phyloP scores from a whole-genome alignment of 2,329 filamentous ascomycete genomes.

The Talaromyces islandicus region DNA sequence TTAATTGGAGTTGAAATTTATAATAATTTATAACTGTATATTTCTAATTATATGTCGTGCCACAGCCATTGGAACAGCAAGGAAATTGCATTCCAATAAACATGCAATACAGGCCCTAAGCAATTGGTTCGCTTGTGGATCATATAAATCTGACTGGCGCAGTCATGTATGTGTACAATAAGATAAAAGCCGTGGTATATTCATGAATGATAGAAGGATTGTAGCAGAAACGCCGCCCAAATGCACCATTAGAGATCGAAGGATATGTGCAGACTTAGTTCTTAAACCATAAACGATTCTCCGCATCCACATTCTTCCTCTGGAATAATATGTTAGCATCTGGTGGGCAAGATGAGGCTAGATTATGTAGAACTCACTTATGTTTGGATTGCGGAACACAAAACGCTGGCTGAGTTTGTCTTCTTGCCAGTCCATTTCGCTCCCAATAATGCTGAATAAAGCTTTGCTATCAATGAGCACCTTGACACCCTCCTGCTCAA shows the following conservation, averaged over 20 bases:
- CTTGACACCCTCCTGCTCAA: slow-evolving; percentile 93
- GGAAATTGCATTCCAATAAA: neutral
- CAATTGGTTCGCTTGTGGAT: neutral
- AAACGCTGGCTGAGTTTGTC: slow-evolving; percentile 90
- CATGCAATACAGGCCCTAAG: neutral
- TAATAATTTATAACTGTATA: neutral
- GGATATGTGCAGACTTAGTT: slow-evolving; percentile 9
- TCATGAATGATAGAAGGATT: neutral
- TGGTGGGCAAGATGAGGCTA: slow-evolving; percentile 16
- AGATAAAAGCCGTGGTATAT: neutral
- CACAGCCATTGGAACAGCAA: neutral
- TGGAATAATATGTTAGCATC: slow-evolving; percentile 36
- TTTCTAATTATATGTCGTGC: neutral
- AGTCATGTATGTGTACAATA: neutral
- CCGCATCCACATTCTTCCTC: slow-evolving; percentile 95
- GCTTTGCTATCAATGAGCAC: slow-evolving; percentile 97
- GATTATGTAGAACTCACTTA: slow-evolving; percentile 64
- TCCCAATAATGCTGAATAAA: slow-evolving; percentile 94
- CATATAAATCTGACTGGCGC: neutral
- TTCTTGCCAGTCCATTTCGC: slow-evolving; percentile 98
- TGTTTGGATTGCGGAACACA: slow-evolving; percentile 94
- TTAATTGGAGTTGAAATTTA: neutral
- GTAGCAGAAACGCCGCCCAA: slow-evolving; percentile 28
- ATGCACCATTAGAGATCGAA: slow-evolving; percentile 19
- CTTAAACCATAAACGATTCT: slow-evolving; percentile 82